Percentiles rank a stretch among this genome's conserved stretches.
These are phyloP conservation scores for Suillus plorans DNA, from an alignment of 768 basidiomycete species.

Conservation along the genomic window DNA sequence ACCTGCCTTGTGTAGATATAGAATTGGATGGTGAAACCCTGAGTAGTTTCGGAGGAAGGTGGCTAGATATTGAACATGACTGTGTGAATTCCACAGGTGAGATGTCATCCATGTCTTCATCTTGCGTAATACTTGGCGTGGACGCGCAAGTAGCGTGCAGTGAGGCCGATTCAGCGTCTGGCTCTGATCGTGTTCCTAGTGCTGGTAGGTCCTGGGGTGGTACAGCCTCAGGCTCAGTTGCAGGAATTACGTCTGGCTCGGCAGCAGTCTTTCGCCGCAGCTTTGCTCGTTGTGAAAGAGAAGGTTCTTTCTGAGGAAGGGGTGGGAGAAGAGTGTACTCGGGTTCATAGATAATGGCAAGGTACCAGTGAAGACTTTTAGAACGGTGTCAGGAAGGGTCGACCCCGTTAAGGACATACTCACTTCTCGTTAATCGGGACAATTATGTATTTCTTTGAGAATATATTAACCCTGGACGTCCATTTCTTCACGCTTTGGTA, in stretches of 20 bases:
- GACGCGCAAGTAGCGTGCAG: constrained; percentile 17
- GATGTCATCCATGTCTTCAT: constrained; percentile 15
- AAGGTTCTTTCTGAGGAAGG: constrained; percentile 31
- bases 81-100: constrained; percentile 12
- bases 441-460: constrained; percentile 88
- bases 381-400: constrained; percentile 9
- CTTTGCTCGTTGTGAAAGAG: constrained; percentile 6
- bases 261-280: constrained; percentile 7
- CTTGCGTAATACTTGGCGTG: constrained; percentile 20
- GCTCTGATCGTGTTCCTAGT: constrained; percentile 5
- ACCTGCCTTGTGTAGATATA: background rate
- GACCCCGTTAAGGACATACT: constrained; percentile 19
- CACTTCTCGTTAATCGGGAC: constrained; percentile 98
- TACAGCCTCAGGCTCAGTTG: background rate
- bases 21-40: constrained; percentile 10
- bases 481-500: constrained; percentile 90
- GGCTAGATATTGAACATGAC: constrained; percentile 17
- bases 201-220: constrained; percentile 7
- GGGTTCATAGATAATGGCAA: constrained; percentile 90
- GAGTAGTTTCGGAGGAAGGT: constrained; percentile 6
- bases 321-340: constrained; percentile 54
- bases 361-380: constrained; percentile 91
- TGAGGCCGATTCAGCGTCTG: constrained; percentile 18
- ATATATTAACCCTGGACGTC: constrained; percentile 88
- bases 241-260: background rate